Evolutionary conservation across 768 basidiomycete genomes (phyloP).

Genomic region (Xerocomus potaroensis): DNA sequence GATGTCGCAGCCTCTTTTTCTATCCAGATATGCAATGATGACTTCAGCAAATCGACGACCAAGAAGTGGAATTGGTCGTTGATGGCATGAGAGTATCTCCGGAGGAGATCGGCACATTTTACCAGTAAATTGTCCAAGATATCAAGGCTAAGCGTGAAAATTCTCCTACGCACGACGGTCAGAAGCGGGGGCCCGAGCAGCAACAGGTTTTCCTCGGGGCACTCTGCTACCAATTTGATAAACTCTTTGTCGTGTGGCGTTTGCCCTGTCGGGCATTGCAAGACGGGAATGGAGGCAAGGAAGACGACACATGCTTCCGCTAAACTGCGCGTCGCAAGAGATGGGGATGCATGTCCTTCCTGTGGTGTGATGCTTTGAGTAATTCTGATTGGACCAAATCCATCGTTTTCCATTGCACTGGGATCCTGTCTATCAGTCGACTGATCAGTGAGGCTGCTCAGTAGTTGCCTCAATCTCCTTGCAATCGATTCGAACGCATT

Average conservation of each 20-base stretch:
- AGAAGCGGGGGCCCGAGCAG: slow-evolving; percentile 55
- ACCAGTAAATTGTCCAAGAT: slow-evolving; percentile 52
- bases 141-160: slow-evolving; percentile 48
- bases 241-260: slow-evolving; percentile 61
- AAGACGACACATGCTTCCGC: slow-evolving; percentile 55
- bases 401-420: slow-evolving; percentile 47
- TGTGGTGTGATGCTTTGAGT: slow-evolving; percentile 29
- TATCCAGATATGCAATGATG: slow-evolving; percentile 61
- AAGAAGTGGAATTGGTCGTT: slow-evolving; percentile 52
- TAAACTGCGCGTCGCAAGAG: slow-evolving; percentile 32
- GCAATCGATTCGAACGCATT: slow-evolving; percentile 36
- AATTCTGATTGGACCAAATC: slow-evolving; percentile 51
- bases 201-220: slow-evolving; percentile 52
- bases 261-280: slow-evolving; percentile 57
- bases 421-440: slow-evolving; percentile 13
- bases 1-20: slow-evolving; percentile 24
- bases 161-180: slow-evolving; percentile 48
- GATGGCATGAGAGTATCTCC: slow-evolving; percentile 49
- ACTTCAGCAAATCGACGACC: slow-evolving; percentile 57
- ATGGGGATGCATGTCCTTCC: slow-evolving; percentile 26
- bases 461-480: slow-evolving; percentile 36
- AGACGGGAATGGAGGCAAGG: slow-evolving; percentile 56
- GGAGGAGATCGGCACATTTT: slow-evolving; percentile 49
- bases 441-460: slow-evolving; percentile 34
- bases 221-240: slow-evolving; percentile 46